phyloP scores from a whole-genome alignment of 2,329 filamentous ascomycete genomes.

The Aureobasidium uvarum region DNA sequence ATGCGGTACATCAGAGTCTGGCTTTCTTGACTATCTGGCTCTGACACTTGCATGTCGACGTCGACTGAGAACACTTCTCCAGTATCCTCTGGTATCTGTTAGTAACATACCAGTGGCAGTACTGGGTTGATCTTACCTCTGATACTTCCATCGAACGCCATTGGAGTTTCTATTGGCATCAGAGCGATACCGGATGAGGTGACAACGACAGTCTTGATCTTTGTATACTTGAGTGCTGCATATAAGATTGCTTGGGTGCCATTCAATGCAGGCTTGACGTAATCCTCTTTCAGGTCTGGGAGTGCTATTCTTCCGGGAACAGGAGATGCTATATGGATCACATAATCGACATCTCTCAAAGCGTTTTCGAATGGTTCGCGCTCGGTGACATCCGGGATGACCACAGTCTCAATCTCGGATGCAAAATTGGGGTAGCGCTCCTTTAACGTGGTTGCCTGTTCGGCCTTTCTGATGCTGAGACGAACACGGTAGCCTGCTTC shows the following conservation, averaged over 20 bases:
- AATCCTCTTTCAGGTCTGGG: constrained; percentile 30
- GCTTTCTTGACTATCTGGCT: constrained; percentile 30
- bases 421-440: background rate
- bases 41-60: background rate
- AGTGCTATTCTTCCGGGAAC: constrained; percentile 28
- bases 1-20: constrained; percentile 29
- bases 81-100: constrained; percentile 15
- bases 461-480: constrained; percentile 28
- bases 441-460: constrained; percentile 24
- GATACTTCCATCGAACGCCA: background rate
- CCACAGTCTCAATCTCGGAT: constrained; percentile 28
- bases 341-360: constrained; percentile 33
- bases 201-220: constrained; percentile 36
- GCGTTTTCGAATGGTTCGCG: constrained; percentile 28
- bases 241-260: constrained; percentile 33
- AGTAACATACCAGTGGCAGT: background rate
- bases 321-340: constrained; percentile 38
- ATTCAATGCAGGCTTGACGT: constrained; percentile 35
- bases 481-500: constrained; percentile 31
- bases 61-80: constrained; percentile 28
- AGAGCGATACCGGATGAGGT: constrained; percentile 33
- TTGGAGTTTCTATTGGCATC: constrained; percentile 28
- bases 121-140: constrained; percentile 1
- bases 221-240: constrained; percentile 31
- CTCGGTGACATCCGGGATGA: constrained; percentile 29